Percentiles rank a stretch among this genome's conserved stretches.
phyloP scores from a whole-genome alignment of 139 green algal species.

The Ettlia oleoabundans region DNA sequence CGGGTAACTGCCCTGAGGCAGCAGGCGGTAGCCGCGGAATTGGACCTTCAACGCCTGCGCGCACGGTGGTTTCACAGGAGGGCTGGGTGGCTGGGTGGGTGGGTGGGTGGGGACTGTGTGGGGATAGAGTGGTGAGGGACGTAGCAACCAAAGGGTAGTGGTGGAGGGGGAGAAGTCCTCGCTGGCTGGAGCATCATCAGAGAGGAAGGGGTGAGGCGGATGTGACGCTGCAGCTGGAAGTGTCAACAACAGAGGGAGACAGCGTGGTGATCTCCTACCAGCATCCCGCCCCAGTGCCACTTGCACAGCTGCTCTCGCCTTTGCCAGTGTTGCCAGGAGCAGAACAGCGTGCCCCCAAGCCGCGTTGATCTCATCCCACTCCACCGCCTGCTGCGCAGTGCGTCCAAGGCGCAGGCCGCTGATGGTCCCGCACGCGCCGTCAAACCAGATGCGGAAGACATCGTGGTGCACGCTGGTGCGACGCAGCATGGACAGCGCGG shows the following conservation, averaged over 20 bases:
- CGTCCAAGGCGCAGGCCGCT: slow-evolving; percentile 86
- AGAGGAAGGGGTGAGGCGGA: too few relatives aligned
- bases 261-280: not conserved
- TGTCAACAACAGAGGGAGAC: not conserved
- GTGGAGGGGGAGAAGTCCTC: too few relatives aligned
- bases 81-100: too few relatives aligned
- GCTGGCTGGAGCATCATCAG: too few relatives aligned
- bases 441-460: slow-evolving; percentile 90
- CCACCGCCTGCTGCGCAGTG: slow-evolving; percentile 74
- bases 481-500: slow-evolving; percentile 75
- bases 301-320: slow-evolving; percentile 34
- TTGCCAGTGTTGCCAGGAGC: slow-evolving; percentile 93
- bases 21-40: slow-evolving; percentile 68
- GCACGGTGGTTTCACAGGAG: too few relatives aligned
- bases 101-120: not conserved
- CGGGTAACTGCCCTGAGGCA: slow-evolving; percentile 88
- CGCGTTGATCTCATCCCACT: slow-evolving; percentile 98
- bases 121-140: too few relatives aligned
- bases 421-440: slow-evolving; percentile 91
- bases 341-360: slow-evolving; percentile 94
- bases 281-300: not conserved
- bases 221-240: too few relatives aligned
- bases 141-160: too few relatives aligned
- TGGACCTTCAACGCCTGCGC: slow-evolving; percentile 60
- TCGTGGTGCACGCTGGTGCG: slow-evolving; percentile 69